Percentiles rank a stretch among this genome's conserved stretches.
phyloP scores from a whole-genome alignment of 805 yeast species.

The Metschnikowia gruessii region DNA sequence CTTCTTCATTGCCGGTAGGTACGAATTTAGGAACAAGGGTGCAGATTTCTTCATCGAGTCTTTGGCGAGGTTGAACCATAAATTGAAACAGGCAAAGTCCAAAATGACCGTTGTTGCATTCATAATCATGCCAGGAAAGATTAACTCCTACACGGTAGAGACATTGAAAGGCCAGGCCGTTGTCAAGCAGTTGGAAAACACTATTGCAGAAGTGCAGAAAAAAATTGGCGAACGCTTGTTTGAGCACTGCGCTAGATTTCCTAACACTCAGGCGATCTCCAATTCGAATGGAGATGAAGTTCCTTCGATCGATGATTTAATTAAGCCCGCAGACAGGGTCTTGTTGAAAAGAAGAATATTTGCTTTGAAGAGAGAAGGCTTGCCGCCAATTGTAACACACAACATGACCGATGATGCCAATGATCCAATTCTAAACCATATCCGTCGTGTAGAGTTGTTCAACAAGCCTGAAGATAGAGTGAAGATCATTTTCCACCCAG shows the following conservation, averaged over 20 bases:
- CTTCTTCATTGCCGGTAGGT: slow-evolving; percentile 95
- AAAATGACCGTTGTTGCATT: slow-evolving; percentile 94
- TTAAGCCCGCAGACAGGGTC: slow-evolving; percentile 85
- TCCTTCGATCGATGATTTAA: slow-evolving; percentile 77
- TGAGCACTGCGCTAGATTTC: slow-evolving; percentile 79
- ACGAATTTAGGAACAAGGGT: slow-evolving; percentile 95
- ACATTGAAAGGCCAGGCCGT: slow-evolving; percentile 96
- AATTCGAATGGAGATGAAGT: slow-evolving; percentile 53
- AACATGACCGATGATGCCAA: slow-evolving; percentile 90
- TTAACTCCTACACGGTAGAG: slow-evolving; percentile 92
- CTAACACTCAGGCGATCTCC: slow-evolving; percentile 43
- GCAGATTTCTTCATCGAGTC: slow-evolving; percentile 93
- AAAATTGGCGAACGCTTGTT: slow-evolving; percentile 83
- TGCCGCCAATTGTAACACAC: slow-evolving; percentile 96
- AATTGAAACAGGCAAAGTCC: slow-evolving; percentile 75
- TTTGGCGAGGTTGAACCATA: slow-evolving; percentile 86
- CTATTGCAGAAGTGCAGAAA: slow-evolving; percentile 84
- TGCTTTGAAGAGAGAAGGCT: slow-evolving; percentile 82
- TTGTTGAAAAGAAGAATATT: slow-evolving; percentile 86
- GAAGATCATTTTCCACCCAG: slow-evolving; percentile 96
- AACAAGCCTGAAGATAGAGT: slow-evolving; percentile 88
- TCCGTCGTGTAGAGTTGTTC: slow-evolving; percentile 87
- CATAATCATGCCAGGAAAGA: slow-evolving; percentile 96
- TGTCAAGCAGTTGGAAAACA: slow-evolving; percentile 81
- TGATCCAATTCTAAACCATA: slow-evolving; percentile 89